Conservation (phyloP, 768 basidiomycete species). For the Mycena crocata region DNA sequence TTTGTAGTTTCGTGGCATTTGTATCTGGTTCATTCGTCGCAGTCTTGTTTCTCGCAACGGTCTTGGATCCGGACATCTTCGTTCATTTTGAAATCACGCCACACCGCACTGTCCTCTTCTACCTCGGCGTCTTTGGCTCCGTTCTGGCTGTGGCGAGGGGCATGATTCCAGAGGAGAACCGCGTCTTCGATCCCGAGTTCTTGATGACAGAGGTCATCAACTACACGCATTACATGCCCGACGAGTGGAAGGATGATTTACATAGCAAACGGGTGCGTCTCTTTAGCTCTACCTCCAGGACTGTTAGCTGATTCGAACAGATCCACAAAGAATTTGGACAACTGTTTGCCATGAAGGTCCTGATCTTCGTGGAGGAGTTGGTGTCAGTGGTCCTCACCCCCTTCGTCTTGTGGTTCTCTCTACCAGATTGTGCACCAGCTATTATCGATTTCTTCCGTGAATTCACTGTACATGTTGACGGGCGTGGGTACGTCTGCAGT, state of each 20-base stretch:
- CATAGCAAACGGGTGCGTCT: conserved; percentile 84
- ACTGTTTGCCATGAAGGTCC: conserved; percentile 93
- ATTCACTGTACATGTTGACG: conserved; percentile 96
- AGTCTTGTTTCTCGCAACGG: conserved; percentile 91
- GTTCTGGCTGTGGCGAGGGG: conserved; percentile 91
- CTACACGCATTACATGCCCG: conserved; percentile 96
- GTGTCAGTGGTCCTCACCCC: conserved; percentile 94
- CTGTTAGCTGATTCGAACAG: conserved; percentile 49
- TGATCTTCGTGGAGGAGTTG: conserved; percentile 89
- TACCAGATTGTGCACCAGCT: conserved; percentile 89
- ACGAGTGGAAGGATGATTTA: conserved; percentile 88
- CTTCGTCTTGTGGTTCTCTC: conserved; percentile 92
- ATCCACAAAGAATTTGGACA: conserved; percentile 93
- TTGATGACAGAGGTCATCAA: conserved; percentile 93
- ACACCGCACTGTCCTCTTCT: conserved; percentile 94
- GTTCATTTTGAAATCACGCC: conserved; percentile 95
- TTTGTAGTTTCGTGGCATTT: conserved; percentile 89
- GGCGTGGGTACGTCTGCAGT: conserved; percentile 95
- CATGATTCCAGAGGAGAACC: conserved; percentile 95
- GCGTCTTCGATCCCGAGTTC: conserved; percentile 93
- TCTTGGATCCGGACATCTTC: conserved; percentile 93
- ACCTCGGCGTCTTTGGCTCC: conserved; percentile 88
- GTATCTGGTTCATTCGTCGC: conserved; percentile 97
- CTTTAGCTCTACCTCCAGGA: not conserved
- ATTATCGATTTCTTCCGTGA: conserved; percentile 99